Evolutionary conservation across 306 rosid species (phyloP).

Genomic region (Lathyrus tuberosus): DNA sequence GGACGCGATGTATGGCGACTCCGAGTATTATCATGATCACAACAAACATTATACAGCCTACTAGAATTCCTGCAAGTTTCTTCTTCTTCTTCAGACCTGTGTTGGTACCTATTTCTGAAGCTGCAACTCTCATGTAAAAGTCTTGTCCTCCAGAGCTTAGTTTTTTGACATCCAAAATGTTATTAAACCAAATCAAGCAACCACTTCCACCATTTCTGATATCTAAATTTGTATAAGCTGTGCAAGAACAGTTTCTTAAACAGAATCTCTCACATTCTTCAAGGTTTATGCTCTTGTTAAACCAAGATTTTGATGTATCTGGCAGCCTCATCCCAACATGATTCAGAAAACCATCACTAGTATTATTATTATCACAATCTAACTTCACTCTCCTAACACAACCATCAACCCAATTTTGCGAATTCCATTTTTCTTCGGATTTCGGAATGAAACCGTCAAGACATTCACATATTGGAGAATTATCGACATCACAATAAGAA

Average conservation of each 20-base stretch:
- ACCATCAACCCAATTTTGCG: constrained; percentile 39
- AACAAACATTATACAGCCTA: constrained; percentile 10
- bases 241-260: constrained; percentile 41
- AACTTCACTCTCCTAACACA: constrained; percentile 37
- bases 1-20: constrained; percentile 7
- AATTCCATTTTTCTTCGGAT: constrained; percentile 32
- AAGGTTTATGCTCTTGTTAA: constrained; percentile 34
- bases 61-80: constrained; percentile 37
- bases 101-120: constrained; percentile 42
- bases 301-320: constrained; percentile 39
- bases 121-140: constrained; percentile 41
- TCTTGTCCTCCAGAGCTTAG: constrained; percentile 44
- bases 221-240: constrained; percentile 45
- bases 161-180: constrained; percentile 38
- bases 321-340: constrained; percentile 26
- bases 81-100: constrained; percentile 17
- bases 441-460: constrained; percentile 42
- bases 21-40: constrained; percentile 19
- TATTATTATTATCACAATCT: constrained; percentile 14
- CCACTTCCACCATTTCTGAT: constrained; percentile 46
- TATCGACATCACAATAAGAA: constrained; percentile 25
- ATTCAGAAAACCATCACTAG: constrained; percentile 27
- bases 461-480: constrained; percentile 33
- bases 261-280: constrained; percentile 44
- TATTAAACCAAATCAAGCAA: constrained; percentile 51